Evolutionary conservation across 441 rosid genomes (phyloP), one percentile per base, ranked within the genome.

Genomic region (Aleurites moluccanus): DNA sequence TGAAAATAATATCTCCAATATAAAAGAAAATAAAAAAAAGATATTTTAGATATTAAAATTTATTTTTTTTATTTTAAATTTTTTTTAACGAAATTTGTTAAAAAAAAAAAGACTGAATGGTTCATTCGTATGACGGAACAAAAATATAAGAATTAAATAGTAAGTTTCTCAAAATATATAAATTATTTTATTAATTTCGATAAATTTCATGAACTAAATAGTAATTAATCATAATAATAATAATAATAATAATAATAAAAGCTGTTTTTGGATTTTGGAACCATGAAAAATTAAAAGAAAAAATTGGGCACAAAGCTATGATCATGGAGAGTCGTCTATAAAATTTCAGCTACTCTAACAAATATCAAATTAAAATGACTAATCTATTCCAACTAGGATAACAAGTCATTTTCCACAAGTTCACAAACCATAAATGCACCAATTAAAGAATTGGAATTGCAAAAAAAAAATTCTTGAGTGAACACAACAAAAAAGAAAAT

Each of bases 381-480:
- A 21, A 56, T 23, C 38, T 11, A 33, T 40, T 44, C 42, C 21
- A 73, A 44, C 35, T 27, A 59, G 62, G 40, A 8, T 23, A 15
- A 21, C 1, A 60, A 69, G 63, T 59, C 73, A 47, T 57, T 66
- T 53, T 27, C 27, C 57, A 72, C 21, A 40, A 59, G 55, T 57
- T 52, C 16, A 30, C 27, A 49, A 23, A 60, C 6, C 44, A 61
- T 61, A 35, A 73, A 64, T 73, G 64, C 28, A 30, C 23, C 42
- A 20, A 23, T 2, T 18, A 21, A 49, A 33, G 6, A 76, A 63
- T 15, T 55, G 57, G 21, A 38, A n/a, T 28, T 25, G 50, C 9
- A 62, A 40, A 64, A 64, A n/a, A n/a, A n/a, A n/a, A 33, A 44
- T 8, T n/a, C 23, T 25, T 25, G 30, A 20, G 1, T 9, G 25